These are phyloP conservation scores for Talaromyces sp. DNA, from an alignment of 2,329 filamentous ascomycete species.

Conservation along the genomic window DNA sequence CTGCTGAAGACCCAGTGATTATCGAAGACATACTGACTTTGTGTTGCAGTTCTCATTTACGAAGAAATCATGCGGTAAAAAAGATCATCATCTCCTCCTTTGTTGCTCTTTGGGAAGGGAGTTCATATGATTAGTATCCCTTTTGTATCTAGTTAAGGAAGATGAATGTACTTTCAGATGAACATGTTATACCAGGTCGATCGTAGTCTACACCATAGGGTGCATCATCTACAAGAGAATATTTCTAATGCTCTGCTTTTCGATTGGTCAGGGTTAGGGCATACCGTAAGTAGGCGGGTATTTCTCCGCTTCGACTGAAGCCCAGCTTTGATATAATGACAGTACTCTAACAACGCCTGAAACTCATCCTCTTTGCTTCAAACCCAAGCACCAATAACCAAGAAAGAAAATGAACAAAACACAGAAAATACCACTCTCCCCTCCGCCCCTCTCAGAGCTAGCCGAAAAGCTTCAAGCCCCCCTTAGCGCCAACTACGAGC, in stretches of 20 bases:
- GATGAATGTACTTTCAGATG: background rate
- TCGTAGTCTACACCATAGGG: background rate
- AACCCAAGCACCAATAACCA: background rate
- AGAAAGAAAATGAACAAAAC: background rate
- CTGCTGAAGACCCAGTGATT: background rate
- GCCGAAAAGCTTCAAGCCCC: background rate
- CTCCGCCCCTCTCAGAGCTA: background rate
- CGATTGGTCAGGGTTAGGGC: background rate
- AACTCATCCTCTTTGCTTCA: background rate
- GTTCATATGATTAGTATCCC: slow-evolving; percentile 1
- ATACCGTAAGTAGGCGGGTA: background rate
- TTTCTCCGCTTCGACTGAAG: background rate
- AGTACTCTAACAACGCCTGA: background rate
- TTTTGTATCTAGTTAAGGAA: slow-evolving; percentile 11
- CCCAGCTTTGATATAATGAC: background rate
- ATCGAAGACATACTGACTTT: slow-evolving; percentile 10
- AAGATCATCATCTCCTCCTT: background rate
- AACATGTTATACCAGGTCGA: background rate
- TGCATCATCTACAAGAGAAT: background rate
- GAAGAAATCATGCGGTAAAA: slow-evolving; percentile 85
- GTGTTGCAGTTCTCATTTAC: slow-evolving; percentile 65
- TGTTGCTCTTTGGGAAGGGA: slow-evolving; percentile 6
- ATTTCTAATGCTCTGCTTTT: background rate
- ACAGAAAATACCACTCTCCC: background rate
- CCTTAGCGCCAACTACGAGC: background rate